Base-by-base conservation (phyloP, 2,329 filamentous ascomycete genomes). In the Pseudogymnoascus sp. region DNA sequence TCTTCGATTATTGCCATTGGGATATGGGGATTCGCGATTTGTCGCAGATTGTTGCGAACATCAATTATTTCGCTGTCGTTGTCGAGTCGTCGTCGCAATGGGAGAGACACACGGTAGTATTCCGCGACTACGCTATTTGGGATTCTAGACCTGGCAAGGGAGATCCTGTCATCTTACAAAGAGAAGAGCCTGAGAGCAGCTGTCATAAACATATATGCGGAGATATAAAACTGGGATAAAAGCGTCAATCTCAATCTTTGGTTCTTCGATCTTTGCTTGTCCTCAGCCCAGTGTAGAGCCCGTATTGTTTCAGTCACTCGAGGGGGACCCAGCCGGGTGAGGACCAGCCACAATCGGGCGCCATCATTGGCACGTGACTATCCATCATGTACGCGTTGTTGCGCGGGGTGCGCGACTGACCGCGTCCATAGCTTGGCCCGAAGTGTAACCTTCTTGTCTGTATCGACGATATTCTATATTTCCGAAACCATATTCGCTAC, bases 361-460 rank as follows among this genome's bases (percentile, higher is more conserved):
- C 19, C 47, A 56, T 33, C 26, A 33, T 31, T 16, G 26, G 8
- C 47, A 56, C 47, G 50, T 56, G 50, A 33, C 29, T 10, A 26
- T 8, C 6, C 11, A 56, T 21, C 50, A 10, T 56, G 29, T 21
- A 56, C 50, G 50, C 50, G 50, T 56, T 56, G 29, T 4, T 56
- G 29, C n/a, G 29, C 10, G 50, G 26, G 29, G 50, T 56, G 29
- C 16, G 50, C 29, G 50, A 56, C 21, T 19, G n/a, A 56, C 29
- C 50, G 50, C 50, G 50, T 56, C 50, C 29, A 33, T 21, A 56
- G 50, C 50, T 56, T 56, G 50, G 50, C 50, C 4, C n/a, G 10
- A 33, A 33, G 6, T 56, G 50, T 56, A 56, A 56, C 50, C 50
- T 56, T 56, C 50, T 56, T 56, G 50, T 56, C 50, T 21, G 4